A percentile compares a stretch with the other conserved stretches of the same genome.
phyloP scores from a whole-genome alignment of 2,329 filamentous ascomycete genomes.

The Chaetomiaceae sp. region DNA sequence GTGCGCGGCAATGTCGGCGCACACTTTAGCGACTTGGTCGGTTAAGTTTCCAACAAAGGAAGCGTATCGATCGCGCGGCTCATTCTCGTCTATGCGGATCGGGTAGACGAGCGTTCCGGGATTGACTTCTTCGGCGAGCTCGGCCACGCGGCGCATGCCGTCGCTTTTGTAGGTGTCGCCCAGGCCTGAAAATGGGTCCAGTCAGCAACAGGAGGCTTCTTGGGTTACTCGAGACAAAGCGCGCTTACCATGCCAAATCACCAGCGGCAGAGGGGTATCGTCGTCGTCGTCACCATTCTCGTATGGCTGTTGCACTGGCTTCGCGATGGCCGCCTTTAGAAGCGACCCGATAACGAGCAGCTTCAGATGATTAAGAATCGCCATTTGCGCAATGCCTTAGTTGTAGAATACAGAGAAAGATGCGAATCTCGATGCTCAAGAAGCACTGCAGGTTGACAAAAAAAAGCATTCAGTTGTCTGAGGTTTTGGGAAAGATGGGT shows the following conservation, averaged over 20 bases:
- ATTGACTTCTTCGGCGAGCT: slow-evolving; percentile 67
- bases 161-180: slow-evolving; percentile 72
- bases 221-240: background rate
- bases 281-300: slow-evolving; percentile 41
- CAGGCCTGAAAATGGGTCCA: slow-evolving; percentile 37
- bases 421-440: background rate
- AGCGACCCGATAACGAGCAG: slow-evolving; percentile 33
- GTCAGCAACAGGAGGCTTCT: background rate
- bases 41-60: slow-evolving; percentile 92
- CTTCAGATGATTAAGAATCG: slow-evolving; percentile 26
- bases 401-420: background rate
- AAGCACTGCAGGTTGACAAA: background rate
- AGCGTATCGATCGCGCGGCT: slow-evolving; percentile 67
- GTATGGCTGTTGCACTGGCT: slow-evolving; percentile 20
- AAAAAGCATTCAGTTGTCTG: background rate
- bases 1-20: slow-evolving; percentile 68
- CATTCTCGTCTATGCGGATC: slow-evolving; percentile 65
- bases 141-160: slow-evolving; percentile 66
- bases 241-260: slow-evolving; percentile 81
- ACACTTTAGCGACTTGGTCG: slow-evolving; percentile 70
- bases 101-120: slow-evolving; percentile 83
- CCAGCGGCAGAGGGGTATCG: slow-evolving; percentile 74
- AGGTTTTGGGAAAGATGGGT: background rate
- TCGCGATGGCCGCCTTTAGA: slow-evolving; percentile 34
- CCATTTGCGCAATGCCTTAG: slow-evolving; percentile 23